These are phyloP conservation scores for Ilyonectria sp. DNA, from an alignment of 2,329 filamentous ascomycete species.

Conservation along the genomic window DNA sequence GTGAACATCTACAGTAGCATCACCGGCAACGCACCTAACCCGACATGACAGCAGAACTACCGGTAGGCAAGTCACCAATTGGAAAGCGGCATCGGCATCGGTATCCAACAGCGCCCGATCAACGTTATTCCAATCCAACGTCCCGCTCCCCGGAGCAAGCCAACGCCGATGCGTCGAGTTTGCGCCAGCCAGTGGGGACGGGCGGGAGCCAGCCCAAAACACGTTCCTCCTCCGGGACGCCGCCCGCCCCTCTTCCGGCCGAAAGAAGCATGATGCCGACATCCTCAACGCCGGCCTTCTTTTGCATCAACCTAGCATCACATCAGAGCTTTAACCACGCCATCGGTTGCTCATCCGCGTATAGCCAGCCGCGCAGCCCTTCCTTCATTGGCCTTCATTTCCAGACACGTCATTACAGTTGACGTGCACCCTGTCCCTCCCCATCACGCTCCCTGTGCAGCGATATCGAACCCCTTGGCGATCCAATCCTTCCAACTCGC, in stretches of 20 bases:
- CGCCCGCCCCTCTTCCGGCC: constrained; percentile 6
- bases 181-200: constrained; percentile 7
- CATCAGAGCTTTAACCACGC: constrained; percentile 14
- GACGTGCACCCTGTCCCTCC: constrained; percentile 20
- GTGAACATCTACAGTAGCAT: not conserved
- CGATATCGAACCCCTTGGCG: not conserved
- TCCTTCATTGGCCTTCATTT: constrained; percentile 9
- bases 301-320: not conserved
- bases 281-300: constrained; percentile 2
- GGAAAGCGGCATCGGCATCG: too few relatives aligned
- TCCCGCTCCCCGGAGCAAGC: not conserved
- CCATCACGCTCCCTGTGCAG: constrained; percentile 8
- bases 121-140: not conserved
- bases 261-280: constrained; percentile 19
- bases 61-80: too few relatives aligned
- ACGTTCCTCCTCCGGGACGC: not conserved
- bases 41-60: too few relatives aligned
- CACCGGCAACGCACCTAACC: not conserved
- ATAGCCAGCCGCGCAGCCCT: constrained; percentile 15
- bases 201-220: constrained; percentile 2
- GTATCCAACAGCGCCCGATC: not conserved
- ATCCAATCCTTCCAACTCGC: constrained; percentile 9
- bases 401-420: constrained; percentile 23
- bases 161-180: not conserved
- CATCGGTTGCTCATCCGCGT: constrained; percentile 15